phyloP scores from a whole-genome alignment of 2,329 filamentous ascomycete species.

The Fusarium nelsonii region DNA sequence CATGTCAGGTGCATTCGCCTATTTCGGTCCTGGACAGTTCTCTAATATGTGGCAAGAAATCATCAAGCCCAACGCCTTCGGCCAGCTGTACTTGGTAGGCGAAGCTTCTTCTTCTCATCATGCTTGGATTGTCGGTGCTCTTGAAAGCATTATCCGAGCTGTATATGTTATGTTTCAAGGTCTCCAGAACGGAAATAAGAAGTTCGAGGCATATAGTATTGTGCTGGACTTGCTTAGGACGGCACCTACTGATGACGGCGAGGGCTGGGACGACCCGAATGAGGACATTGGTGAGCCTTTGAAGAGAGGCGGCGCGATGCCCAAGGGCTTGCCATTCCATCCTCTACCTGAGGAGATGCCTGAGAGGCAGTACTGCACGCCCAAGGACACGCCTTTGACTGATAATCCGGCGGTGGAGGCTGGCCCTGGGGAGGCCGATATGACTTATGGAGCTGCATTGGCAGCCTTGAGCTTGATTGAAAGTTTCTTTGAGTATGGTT shows the following conservation, averaged over 20 bases:
- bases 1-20: constrained; percentile 43
- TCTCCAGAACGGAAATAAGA: background rate
- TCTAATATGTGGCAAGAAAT: constrained; percentile 45
- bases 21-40: constrained; percentile 38
- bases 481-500: background rate
- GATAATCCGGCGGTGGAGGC: no score
- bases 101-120: constrained; percentile 42
- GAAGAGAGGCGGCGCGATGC: background rate
- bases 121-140: constrained; percentile 41
- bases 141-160: constrained; percentile 40
- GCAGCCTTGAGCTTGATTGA: background rate
- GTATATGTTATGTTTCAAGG: constrained; percentile 31
- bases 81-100: constrained; percentile 37
- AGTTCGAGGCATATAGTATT: background rate
- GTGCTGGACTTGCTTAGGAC: background rate
- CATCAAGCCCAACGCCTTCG: constrained; percentile 41
- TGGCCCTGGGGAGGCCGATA: no score
- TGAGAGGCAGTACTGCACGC: no score
- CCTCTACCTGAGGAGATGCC: background rate
- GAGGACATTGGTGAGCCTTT: background rate
- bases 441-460: background rate
- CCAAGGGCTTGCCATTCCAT: background rate
- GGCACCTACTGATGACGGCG: background rate
- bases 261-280: background rate
- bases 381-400: no score